Evolutionary conservation across 345 rosid genomes (phyloP).

Genomic region (Conringia planisiliqua): DNA sequence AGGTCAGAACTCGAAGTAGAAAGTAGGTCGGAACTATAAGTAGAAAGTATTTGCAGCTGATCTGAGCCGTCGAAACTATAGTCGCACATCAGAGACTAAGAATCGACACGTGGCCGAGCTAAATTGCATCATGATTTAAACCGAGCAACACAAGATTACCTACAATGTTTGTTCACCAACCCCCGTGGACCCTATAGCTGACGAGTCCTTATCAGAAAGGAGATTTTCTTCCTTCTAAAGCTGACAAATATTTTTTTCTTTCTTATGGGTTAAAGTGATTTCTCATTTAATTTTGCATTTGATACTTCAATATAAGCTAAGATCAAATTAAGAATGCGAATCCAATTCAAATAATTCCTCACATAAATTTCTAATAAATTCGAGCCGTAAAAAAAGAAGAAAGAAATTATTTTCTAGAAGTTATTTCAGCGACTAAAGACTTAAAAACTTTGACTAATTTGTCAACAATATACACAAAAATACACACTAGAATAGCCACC

Average conservation of each 20-base stretch:
- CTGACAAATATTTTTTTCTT: neutral
- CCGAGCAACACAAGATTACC: neutral
- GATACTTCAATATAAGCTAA: neutral
- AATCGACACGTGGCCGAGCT: conserved; percentile 1
- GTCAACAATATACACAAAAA: conserved; percentile 16
- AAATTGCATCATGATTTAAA: neutral
- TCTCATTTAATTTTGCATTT: neutral
- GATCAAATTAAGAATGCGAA: neutral
- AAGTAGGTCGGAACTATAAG: too few species aligned
- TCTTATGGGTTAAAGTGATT: neutral
- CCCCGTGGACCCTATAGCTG: conserved; percentile 16
- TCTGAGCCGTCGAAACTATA: conserved; percentile 4
- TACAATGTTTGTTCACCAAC: conserved; percentile 22
- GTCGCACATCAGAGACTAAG: neutral
- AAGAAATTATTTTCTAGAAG: conserved; percentile 8
- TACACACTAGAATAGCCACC: neutral
- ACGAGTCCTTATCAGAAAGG: neutral
- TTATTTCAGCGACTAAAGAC: neutral
- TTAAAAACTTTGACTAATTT: conserved; percentile 20
- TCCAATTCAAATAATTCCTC: neutral
- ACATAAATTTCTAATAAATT: neutral
- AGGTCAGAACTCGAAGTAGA: too few species aligned
- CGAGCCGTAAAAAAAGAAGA: neutral
- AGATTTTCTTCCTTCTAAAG: neutral
- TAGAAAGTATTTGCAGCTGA: neutral